Evolutionary conservation across 1,284 basidiomycete species (phyloP), one percentile per base, ranked within the genome.

Genomic region (Trichosporon sp.): DNA sequence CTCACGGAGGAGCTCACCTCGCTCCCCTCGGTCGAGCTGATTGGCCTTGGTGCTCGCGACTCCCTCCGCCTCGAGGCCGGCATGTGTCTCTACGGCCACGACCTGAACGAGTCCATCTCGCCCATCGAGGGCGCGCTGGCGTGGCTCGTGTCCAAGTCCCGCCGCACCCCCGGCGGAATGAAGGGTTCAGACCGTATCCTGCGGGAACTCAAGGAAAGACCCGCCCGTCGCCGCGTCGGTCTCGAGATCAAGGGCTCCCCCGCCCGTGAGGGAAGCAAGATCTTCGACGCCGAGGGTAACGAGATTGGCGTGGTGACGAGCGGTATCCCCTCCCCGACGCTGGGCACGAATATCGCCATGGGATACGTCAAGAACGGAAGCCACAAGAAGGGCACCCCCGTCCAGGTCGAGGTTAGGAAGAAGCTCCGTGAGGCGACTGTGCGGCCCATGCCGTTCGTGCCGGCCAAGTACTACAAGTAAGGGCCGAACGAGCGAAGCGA

Each of bases 71-170:
- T 99, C 48, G 96, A 99, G 84, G 96, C 96, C 0, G 96, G 96
- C n/a, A 91, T 99, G 90, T 99, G 96, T 83, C 87, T 99, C 59
- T 98, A 98, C 81, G 96, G 96, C 0, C 91, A 95, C 79, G 96
- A 99, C 80, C 85, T 97, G 19, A 91, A 97, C 81, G 94, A 98
- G 83, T 88, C 86, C 56, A 92, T 92, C 4, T 90, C 89, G 1
- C 94, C 94, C 0, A 89, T 98, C 16, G 96, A 97, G 84, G 97
- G 93, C 3, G 95, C 91, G 5, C 85, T 99, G 66, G 88, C 89
- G 0, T 98, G 96, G 96, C 89, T 97, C 32, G 93, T 99, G 66
- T 92, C 91, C 38, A 98, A 98, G 84, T 91, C 93, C 65, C 87
- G 96, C 46, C 87, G 91, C 67, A 89, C 90, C 67, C 64, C 75